Evolutionary conservation across 192 early-diverging fungal genomes (phyloP), one percentile per base, ranked within the genome.

Genomic region (Podila minutissima): DNA sequence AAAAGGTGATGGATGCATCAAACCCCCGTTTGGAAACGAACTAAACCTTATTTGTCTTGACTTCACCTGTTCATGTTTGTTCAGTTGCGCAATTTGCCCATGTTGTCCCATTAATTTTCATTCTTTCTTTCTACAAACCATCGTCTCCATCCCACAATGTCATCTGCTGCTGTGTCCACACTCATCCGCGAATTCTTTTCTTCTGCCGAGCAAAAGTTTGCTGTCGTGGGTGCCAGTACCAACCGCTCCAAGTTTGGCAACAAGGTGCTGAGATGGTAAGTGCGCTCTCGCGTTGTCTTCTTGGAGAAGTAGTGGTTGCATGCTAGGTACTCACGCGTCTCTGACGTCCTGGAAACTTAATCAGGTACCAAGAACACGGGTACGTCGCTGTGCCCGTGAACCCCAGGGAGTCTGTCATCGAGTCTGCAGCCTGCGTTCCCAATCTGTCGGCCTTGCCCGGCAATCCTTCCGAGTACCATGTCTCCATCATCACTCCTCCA

Each of bases 181-280:
- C 74, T 85, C 37, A 66, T 77, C 62, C 75, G 67, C 28, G 86
- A 83, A 22, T 91, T 91, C 78, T 87, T 91, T 51, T 77, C 83
- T 4, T 85, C 87, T 13, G 81, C 75, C 20, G 76, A 79, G 32
- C 76, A 79, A 72, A 83, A 86, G 50, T 93, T 88, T 68, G 92
- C 91, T 13, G 91, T 94, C 59, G 94, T 95, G 6, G 96, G 96
- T 17, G 96, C 96, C 5, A 91, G 89, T 31, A 74, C 77, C 35
- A 90, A 94, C 70, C 84, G 78, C 15, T 51, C 88, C 41, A 97
- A 97, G 85, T 95, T 91, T 82, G 96, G 96, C 55, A 94, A 95
- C 88, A 92, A 89, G 67, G 92, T 97, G 12, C 88, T 97, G 32
- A 77, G 85, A 38, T 97, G 94, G 93, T 95, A 92, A 32, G 41